Percentiles rank a stretch among this genome's conserved stretches.
Conservation (phyloP, 2,329 filamentous ascomycete species). For the Fusarium paranaense region DNA sequence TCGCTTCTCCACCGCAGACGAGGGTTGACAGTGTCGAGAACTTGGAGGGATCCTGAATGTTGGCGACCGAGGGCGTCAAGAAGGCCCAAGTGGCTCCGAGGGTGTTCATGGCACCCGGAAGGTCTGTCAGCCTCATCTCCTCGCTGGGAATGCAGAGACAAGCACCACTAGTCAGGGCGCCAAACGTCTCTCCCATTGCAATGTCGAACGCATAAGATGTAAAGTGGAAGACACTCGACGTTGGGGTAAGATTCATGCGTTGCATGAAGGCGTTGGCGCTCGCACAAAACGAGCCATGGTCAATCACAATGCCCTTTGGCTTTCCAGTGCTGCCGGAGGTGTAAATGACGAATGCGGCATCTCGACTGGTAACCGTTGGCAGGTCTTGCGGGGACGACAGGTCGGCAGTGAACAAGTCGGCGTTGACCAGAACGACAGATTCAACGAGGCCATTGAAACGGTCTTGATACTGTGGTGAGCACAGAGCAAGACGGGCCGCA, state of each 20-base stretch:
- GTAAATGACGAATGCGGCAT: conserved; percentile 34
- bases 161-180: conserved; percentile 20
- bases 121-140: conserved; percentile 30
- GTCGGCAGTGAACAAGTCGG: neutral
- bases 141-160: conserved; percentile 42
- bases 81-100: conserved; percentile 36
- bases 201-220: conserved; percentile 42
- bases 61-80: conserved; percentile 40
- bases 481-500: conserved; percentile 15
- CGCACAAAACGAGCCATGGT: conserved; percentile 26
- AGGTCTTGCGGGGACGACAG: neutral
- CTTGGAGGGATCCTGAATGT: conserved; percentile 31
- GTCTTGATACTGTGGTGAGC: conserved; percentile 12
- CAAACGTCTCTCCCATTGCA: conserved; percentile 34
- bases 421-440: neutral
- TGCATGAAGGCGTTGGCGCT: conserved; percentile 22
- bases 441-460: conserved; percentile 1
- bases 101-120: conserved; percentile 27
- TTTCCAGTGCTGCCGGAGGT: conserved; percentile 43
- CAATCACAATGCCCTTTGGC: conserved; percentile 40
- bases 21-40: conserved; percentile 27
- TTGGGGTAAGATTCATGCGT: conserved; percentile 9
- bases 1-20: conserved; percentile 37
- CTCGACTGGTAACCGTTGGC: neutral
- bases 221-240: conserved; percentile 37